These are phyloP conservation scores for Sugiyamaella pinicola DNA, from an alignment of 1,139 yeast genomes.

Conservation along the genomic window DNA sequence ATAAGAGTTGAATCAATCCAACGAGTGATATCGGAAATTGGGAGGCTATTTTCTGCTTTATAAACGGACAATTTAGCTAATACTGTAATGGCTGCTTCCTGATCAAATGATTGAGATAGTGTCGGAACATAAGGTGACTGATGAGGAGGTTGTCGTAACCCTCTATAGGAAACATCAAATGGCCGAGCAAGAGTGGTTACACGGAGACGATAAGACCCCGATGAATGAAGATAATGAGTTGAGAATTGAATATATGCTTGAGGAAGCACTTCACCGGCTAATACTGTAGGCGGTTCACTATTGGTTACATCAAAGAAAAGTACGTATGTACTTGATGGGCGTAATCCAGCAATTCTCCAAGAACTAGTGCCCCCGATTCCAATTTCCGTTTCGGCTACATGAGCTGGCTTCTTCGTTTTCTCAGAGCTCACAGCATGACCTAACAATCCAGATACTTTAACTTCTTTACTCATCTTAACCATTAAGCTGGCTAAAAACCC, in stretches of 20 bases:
- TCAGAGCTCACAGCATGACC: slow-evolving; percentile 66
- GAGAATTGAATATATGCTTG: slow-evolving; percentile 60
- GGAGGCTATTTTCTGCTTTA: slow-evolving; percentile 52
- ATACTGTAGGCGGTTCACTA: slow-evolving; percentile 48
- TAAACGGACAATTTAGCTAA: slow-evolving; percentile 57
- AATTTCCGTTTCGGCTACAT: slow-evolving; percentile 88
- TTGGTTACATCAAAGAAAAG: slow-evolving; percentile 74
- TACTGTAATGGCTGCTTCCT: slow-evolving; percentile 68
- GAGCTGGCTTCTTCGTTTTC: slow-evolving; percentile 42
- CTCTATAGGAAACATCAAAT: slow-evolving; percentile 17
- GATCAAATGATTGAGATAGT: slow-evolving; percentile 53
- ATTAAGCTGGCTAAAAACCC: slow-evolving; percentile 72
- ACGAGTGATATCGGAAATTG: slow-evolving; percentile 65
- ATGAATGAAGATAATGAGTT: slow-evolving; percentile 65
- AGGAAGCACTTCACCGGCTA: slow-evolving; percentile 38
- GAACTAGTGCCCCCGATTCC: slow-evolving; percentile 92
- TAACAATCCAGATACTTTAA: slow-evolving; percentile 84
- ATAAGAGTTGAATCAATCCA: slow-evolving; percentile 77
- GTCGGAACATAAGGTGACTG: slow-evolving; percentile 20
- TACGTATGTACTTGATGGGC: slow-evolving; percentile 87
- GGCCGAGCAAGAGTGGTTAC: slow-evolving; percentile 46
- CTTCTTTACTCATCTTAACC: slow-evolving; percentile 79
- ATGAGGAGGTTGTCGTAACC: slow-evolving; percentile 52
- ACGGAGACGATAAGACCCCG: slow-evolving; percentile 59
- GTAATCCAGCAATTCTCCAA: slow-evolving; percentile 79